phyloP scores from a whole-genome alignment of 2,329 filamentous ascomycete species.

The Scytalidium sp. region DNA sequence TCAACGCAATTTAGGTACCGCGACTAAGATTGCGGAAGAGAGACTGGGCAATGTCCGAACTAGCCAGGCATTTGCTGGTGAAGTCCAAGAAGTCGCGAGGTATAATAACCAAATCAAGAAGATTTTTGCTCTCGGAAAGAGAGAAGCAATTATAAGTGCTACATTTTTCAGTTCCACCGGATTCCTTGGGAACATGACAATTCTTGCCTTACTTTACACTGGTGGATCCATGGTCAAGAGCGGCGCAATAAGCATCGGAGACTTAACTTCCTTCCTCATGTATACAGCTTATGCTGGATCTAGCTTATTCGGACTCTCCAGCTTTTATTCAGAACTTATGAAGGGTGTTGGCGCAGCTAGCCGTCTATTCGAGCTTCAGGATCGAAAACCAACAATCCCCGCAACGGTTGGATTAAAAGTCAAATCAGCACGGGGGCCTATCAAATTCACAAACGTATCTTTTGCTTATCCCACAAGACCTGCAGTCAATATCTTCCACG shows the following conservation, averaged over 20 bases:
- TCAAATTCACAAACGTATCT: slow-evolving; percentile 79
- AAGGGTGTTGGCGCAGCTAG: slow-evolving; percentile 98
- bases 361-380: slow-evolving; percentile 91
- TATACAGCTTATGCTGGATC: slow-evolving; percentile 86
- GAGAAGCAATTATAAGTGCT: slow-evolving; percentile 83
- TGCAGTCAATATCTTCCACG: slow-evolving; percentile 86
- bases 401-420: slow-evolving; percentile 80
- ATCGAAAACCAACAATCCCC: slow-evolving; percentile 82
- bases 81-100: slow-evolving; percentile 82
- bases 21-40: slow-evolving; percentile 98
- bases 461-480: slow-evolving; percentile 95
- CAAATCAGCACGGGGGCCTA: slow-evolving; percentile 79
- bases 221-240: slow-evolving; percentile 87
- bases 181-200: slow-evolving; percentile 94
- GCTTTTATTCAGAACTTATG: slow-evolving; percentile 98
- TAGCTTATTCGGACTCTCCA: slow-evolving; percentile 88
- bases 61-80: slow-evolving; percentile 92
- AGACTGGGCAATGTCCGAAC: slow-evolving; percentile 96
- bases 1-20: slow-evolving; percentile 85
- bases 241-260: slow-evolving; percentile 84
- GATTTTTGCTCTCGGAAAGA: slow-evolving; percentile 86
- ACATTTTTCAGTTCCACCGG: slow-evolving; percentile 87
- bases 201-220: slow-evolving; percentile 83
- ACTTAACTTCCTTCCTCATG: slow-evolving; percentile 96
- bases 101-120: slow-evolving; percentile 92